phyloP scores from a whole-genome alignment of 1,284 basidiomycete species.

The Cryptococcus depauperatus region DNA sequence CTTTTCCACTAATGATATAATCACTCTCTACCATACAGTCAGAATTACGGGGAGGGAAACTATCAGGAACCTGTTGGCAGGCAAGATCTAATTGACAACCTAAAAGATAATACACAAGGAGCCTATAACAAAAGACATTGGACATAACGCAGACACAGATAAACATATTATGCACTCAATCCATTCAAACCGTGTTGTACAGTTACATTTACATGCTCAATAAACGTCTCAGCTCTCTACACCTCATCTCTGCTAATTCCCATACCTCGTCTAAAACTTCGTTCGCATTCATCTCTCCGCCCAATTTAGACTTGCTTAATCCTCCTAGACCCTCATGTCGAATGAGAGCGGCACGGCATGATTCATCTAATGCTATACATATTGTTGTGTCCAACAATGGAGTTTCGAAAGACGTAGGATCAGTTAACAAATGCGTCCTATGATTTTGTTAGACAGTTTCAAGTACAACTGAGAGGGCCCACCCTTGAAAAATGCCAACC shows the following conservation, averaged over 20 bases:
- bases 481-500: constrained; percentile 78
- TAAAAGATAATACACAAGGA: too few species aligned
- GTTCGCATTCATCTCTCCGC: too few species aligned
- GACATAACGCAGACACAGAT: background rate
- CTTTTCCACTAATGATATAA: constrained; percentile 80
- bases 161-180: too few species aligned
- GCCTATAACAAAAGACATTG: background rate
- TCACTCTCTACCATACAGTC: constrained; percentile 70
- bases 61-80: constrained; percentile 67
- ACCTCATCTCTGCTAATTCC: constrained; percentile 29
- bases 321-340: constrained; percentile 56
- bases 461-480: constrained; percentile 27
- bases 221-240: constrained; percentile 27
- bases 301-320: constrained; percentile 36
- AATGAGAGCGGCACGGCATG: constrained; percentile 48
- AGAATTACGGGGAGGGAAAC: constrained; percentile 77
- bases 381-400: constrained; percentile 66
- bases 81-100: constrained; percentile 64
- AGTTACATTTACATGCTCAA: too few species aligned
- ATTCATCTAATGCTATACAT: constrained; percentile 57
- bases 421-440: constrained; percentile 59
- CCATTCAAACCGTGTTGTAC: too few species aligned
- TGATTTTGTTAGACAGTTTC: background rate
- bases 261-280: constrained; percentile 34
- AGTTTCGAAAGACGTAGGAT: constrained; percentile 84